Evolutionary conservation across 1,284 basidiomycete genomes (phyloP).

Genomic region (Violaceomyces palustris): DNA sequence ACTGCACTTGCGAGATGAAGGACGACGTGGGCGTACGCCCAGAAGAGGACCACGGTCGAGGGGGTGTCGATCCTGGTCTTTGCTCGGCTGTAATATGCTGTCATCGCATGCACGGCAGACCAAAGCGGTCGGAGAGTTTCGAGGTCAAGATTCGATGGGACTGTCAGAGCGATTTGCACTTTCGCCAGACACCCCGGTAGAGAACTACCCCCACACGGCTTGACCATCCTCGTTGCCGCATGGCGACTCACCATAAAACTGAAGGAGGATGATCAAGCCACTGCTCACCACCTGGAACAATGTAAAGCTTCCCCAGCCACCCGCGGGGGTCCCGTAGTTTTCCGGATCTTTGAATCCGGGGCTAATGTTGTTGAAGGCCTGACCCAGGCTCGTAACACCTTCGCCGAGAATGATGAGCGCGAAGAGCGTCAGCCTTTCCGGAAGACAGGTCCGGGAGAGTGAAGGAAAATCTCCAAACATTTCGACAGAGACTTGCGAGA

Average conservation of each 20-base stretch:
- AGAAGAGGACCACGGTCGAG: slow-evolving; percentile 11
- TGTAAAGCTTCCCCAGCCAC: slow-evolving; percentile 22
- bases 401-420: slow-evolving; percentile 28
- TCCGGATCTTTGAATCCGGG: slow-evolving; percentile 10
- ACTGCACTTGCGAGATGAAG: slow-evolving; percentile 25
- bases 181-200: no score
- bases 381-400: slow-evolving; percentile 20
- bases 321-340: slow-evolving; percentile 7
- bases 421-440: slow-evolving; percentile 21
- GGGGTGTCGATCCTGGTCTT: slow-evolving; percentile 8
- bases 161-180: no score
- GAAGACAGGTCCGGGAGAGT: slow-evolving; percentile 8
- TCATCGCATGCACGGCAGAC: no score
- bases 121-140: no score
- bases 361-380: slow-evolving; percentile 22
- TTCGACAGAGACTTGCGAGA: slow-evolving; percentile 11
- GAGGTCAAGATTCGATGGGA: no score
- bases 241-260: slow-evolving; percentile 21
- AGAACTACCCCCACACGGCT: no score
- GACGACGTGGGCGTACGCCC: slow-evolving; percentile 22
- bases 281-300: slow-evolving; percentile 13
- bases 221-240: no score
- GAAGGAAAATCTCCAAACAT: slow-evolving; percentile 7
- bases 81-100: slow-evolving; percentile 22
- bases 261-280: slow-evolving; percentile 22